These are phyloP conservation scores for Camelina sativa DNA, from an alignment of 345 rosid genomes.

Conservation along the genomic window DNA sequence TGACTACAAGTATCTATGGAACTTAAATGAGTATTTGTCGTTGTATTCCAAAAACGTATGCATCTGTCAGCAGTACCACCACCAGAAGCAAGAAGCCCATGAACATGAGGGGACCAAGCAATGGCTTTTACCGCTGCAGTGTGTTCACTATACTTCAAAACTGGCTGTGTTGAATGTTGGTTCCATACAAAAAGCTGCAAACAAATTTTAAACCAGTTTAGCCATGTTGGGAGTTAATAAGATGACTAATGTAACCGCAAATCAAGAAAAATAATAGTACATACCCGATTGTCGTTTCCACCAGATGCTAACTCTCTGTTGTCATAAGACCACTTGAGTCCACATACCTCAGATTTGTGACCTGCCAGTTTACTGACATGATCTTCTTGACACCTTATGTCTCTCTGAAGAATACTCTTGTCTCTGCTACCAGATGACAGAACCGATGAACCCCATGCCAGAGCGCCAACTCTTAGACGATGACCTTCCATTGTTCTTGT, in stretches of 20 bases:
- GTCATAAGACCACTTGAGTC: slow-evolving; percentile 97
- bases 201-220: slow-evolving; percentile 18
- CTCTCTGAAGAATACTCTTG: slow-evolving; percentile 91
- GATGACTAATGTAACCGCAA: slow-evolving; percentile 29
- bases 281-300: slow-evolving; percentile 93
- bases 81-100: slow-evolving; percentile 98
- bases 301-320: slow-evolving; percentile 97
- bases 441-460: slow-evolving; percentile 90
- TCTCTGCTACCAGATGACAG: slow-evolving; percentile 97
- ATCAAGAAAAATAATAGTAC: slow-evolving; percentile 29
- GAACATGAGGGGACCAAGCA: slow-evolving; percentile 99
- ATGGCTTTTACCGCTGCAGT: slow-evolving; percentile 99
- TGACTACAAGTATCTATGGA: slow-evolving; percentile 97
- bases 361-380: slow-evolving; percentile 88
- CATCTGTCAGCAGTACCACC: slow-evolving; percentile 98
- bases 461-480: slow-evolving; percentile 88
- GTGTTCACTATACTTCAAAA: slow-evolving; percentile 87
- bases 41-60: slow-evolving; percentile 97
- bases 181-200: slow-evolving; percentile 98
- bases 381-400: slow-evolving; percentile 80
- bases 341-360: slow-evolving; percentile 98
- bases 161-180: slow-evolving; percentile 93
- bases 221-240: background rate
- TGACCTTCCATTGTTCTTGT: slow-evolving; percentile 98
- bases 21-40: slow-evolving; percentile 87